Conservation (phyloP, 129 eudicot species). For the Logfia minima region DNA sequence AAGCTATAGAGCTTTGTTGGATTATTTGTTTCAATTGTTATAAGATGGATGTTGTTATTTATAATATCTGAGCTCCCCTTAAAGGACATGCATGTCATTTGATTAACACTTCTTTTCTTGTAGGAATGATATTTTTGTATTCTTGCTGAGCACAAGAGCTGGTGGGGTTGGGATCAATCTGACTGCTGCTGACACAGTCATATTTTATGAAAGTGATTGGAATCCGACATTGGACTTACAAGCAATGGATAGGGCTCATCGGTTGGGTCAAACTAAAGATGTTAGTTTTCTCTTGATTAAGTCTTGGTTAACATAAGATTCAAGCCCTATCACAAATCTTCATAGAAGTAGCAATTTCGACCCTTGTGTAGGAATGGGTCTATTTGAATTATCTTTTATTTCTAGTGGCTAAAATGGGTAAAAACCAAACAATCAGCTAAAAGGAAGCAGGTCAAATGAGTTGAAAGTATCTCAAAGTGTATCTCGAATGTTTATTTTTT, state of each 20-base stretch:
- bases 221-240: conserved; percentile 97
- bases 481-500: not conserved
- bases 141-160: conserved; percentile 97
- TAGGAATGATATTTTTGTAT: conserved; percentile 92
- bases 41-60: not conserved
- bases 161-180: conserved; percentile 99
- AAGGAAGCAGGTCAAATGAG: not conserved
- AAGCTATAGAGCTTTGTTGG: not conserved
- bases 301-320: not conserved
- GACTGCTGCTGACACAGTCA: conserved; percentile 98
- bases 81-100: not conserved
- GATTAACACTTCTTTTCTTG: conserved; percentile 16
- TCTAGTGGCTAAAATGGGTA: not conserved
- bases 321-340: conserved; percentile 3
- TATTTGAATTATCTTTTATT: no score
- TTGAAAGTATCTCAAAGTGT: not conserved
- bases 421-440: not conserved
- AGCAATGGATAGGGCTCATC: conserved; percentile 99
- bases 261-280: conserved; percentile 96
- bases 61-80: not conserved
- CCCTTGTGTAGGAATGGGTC: not conserved
- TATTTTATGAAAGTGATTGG: conserved; percentile 99
- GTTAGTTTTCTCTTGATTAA: conserved; percentile 48
- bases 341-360: not conserved
- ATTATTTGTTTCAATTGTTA: not conserved